phyloP scores from a whole-genome alignment of 768 basidiomycete genomes.

The Phaffia tasmanica region DNA sequence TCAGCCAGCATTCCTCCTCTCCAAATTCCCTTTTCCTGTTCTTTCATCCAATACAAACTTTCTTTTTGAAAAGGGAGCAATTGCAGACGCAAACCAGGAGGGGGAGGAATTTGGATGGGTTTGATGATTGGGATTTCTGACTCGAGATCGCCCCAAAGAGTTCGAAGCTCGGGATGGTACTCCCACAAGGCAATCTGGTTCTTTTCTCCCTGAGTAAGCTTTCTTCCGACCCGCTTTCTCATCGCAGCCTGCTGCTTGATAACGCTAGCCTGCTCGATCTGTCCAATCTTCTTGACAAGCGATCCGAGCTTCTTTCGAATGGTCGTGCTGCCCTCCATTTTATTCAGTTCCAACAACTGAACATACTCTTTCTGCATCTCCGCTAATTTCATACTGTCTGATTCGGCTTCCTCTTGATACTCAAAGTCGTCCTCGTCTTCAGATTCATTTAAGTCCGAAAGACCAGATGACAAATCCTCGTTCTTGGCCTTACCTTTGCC shows the following conservation, averaged over 20 bases:
- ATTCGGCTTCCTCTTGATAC: not conserved
- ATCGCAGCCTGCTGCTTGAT: conserved; percentile 37
- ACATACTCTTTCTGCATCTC: not conserved
- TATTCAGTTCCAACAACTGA: not conserved
- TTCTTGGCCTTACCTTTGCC: not conserved
- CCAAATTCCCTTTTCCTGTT: conserved; percentile 82
- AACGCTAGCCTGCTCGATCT: conserved; percentile 19
- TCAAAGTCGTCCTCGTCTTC: not conserved
- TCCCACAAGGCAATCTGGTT: conserved; percentile 39
- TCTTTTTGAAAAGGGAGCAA: conserved; percentile 92
- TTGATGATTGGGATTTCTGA: conserved; percentile 47
- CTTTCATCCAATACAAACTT: conserved; percentile 88
- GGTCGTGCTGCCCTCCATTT: not conserved
- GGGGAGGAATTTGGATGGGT: conserved; percentile 65
- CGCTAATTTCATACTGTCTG: not conserved
- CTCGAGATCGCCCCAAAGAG: conserved; percentile 81
- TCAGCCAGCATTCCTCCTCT: conserved; percentile 77
- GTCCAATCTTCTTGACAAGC: conserved; percentile 17
- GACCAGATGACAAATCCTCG: conserved; percentile 6
- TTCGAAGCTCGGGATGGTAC: conserved; percentile 66
- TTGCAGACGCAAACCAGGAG: conserved; percentile 66
- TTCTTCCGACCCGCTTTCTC: conserved; percentile 49
- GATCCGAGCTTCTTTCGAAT: not conserved
- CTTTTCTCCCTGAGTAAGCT: conserved; percentile 48
- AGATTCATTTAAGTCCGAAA: not conserved